These are phyloP conservation scores for Plasmopara muralis DNA, from an alignment of 352 stramenopile genomes.

Conservation along the genomic window DNA sequence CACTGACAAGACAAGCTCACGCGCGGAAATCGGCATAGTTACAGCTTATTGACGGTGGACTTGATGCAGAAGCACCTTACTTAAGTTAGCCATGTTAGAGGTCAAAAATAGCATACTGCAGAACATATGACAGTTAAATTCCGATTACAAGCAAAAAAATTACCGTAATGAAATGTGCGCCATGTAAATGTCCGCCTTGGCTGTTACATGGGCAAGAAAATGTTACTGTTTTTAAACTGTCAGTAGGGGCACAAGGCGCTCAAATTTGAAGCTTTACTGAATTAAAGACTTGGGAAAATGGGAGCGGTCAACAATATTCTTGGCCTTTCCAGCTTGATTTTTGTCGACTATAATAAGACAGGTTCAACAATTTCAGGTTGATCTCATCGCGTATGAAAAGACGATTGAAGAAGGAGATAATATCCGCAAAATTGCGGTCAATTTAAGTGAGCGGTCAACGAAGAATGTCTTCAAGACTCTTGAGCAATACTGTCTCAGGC, in stretches of 20 bases:
- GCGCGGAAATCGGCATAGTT: constrained; percentile 8
- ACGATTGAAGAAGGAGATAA: constrained; percentile 5
- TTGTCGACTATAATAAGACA: constrained; percentile 1
- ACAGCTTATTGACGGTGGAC: constrained; percentile 12
- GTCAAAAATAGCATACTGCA: constrained; percentile 13
- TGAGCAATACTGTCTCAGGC: constrained; percentile 6
- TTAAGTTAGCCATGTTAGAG: constrained; percentile 3
- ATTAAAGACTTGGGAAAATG: constrained; percentile 7
- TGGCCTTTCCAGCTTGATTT: constrained; percentile 1
- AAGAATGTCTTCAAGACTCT: constrained; percentile 9
- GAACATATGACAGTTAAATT: constrained; percentile 10
- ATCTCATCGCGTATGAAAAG: neutral
- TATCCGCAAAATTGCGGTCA: constrained; percentile 12
- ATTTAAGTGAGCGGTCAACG: constrained; percentile 6
- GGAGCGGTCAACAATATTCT: constrained; percentile 4
- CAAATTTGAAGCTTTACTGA: no score
- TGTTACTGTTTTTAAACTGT: neutral
- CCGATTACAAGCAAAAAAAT: constrained; percentile 2
- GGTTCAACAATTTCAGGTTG: constrained; percentile 2
- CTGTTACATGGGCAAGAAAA: neutral
- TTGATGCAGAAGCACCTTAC: constrained; percentile 8
- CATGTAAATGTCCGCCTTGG: constrained; percentile 11
- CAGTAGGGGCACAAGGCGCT: constrained; percentile 1
- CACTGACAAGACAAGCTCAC: constrained; percentile 6
- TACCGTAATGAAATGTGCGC: neutral